These are phyloP conservation scores for Schizothecium vesticola DNA, from an alignment of 495 filamentous ascomycete species.

Conservation along the genomic window DNA sequence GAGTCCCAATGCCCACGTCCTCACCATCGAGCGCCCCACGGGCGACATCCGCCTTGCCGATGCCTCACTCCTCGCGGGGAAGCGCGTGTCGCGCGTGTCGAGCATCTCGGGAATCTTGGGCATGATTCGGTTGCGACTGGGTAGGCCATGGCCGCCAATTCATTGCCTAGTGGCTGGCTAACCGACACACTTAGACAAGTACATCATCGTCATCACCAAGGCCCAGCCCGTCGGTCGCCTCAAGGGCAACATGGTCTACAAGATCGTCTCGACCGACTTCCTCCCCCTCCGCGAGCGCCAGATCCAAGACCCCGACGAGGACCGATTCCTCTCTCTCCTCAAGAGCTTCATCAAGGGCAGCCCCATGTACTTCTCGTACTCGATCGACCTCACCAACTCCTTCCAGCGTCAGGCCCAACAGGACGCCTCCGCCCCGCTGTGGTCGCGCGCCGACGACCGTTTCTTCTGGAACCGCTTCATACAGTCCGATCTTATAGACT, in stretches of 20 bases:
- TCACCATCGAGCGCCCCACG: constrained; percentile 87
- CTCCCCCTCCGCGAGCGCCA: constrained; percentile 89
- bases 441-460: constrained; percentile 89
- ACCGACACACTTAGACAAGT: constrained; percentile 64
- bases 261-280: constrained; percentile 83
- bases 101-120: constrained; percentile 94
- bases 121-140: constrained; percentile 82
- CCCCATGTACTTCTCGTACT: constrained; percentile 98
- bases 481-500: constrained; percentile 84
- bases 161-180: constrained; percentile 7
- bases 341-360: constrained; percentile 71
- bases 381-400: constrained; percentile 86
- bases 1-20: constrained; percentile 75
- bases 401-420: constrained; percentile 84
- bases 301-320: constrained; percentile 87
- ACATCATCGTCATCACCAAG: constrained; percentile 94
- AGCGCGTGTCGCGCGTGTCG: constrained; percentile 65
- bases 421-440: constrained; percentile 65
- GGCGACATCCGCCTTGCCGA: constrained; percentile 83
- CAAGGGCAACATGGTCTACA: constrained; percentile 91
- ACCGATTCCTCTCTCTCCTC: constrained; percentile 76
- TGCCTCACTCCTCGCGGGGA: constrained; percentile 64
- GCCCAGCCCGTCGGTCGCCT: constrained; percentile 83
- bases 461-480: constrained; percentile 99
- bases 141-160: constrained; percentile 41